These are phyloP conservation scores for Laburnicola sp. DNA, from an alignment of 2,329 filamentous ascomycete species.

Conservation along the genomic window DNA sequence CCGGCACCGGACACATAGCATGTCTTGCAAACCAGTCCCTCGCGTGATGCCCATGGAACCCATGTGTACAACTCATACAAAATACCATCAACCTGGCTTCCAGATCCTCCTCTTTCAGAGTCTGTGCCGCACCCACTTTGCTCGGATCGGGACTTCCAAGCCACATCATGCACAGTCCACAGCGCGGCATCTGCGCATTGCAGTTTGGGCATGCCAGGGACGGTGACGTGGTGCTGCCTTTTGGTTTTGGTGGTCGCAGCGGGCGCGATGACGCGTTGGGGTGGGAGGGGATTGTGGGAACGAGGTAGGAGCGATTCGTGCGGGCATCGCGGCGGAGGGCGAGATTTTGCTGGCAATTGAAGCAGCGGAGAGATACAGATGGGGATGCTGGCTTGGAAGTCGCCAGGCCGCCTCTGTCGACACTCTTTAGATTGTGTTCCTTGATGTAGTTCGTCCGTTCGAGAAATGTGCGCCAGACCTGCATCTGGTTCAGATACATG, in stretches of 20 bases:
- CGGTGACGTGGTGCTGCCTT: constrained; percentile 37
- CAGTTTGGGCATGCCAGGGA: constrained; percentile 64
- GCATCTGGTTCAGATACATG: constrained; percentile 70
- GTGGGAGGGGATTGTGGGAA: constrained; percentile 17
- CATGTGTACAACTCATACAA: constrained; percentile 66
- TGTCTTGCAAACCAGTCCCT: constrained; percentile 62
- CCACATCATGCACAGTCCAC: constrained; percentile 65
- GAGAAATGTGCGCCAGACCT: constrained; percentile 70
- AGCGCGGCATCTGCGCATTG: constrained; percentile 64
- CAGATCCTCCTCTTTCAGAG: constrained; percentile 48
- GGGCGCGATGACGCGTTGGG: constrained; percentile 4
- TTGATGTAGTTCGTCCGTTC: constrained; percentile 78
- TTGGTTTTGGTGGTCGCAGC: constrained; percentile 14
- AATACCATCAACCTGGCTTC: constrained; percentile 62
- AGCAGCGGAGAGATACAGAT: constrained; percentile 74
- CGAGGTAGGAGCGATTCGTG: constrained; percentile 23
- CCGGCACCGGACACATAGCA: constrained; percentile 58
- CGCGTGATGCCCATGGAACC: constrained; percentile 66
- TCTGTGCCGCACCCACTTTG: constrained; percentile 43
- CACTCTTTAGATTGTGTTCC: constrained; percentile 70
- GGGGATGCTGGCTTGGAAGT: constrained; percentile 64
- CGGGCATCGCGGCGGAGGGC: constrained; percentile 44
- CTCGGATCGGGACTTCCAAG: constrained; percentile 61
- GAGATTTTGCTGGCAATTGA: constrained; percentile 68
- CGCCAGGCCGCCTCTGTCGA: constrained; percentile 64